A percentile compares a stretch with the other conserved stretches of the same genome.
phyloP scores from a whole-genome alignment of 495 filamentous ascomycete species.

The Hyaloscypha finlandica region DNA sequence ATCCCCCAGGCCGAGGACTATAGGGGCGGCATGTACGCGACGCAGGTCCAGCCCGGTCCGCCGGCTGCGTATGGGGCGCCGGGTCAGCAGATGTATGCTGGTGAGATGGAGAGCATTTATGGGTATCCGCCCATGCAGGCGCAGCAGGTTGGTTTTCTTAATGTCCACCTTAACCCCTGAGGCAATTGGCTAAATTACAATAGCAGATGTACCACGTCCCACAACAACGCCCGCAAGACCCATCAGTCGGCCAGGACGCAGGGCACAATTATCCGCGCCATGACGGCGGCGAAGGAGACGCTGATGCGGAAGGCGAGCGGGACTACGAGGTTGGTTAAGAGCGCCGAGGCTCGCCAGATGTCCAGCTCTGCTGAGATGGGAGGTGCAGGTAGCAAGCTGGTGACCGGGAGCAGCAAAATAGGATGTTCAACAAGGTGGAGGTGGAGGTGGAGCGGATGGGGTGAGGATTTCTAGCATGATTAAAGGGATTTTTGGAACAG shows the following conservation, averaged over 20 bases:
- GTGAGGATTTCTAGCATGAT: no score
- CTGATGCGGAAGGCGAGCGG: conserved; percentile 60
- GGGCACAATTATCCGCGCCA: conserved; percentile 42
- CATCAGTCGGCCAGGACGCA: conserved; percentile 41
- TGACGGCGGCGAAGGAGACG: conserved; percentile 53
- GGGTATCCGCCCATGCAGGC: conserved; percentile 76
- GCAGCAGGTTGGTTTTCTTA: conserved; percentile 69
- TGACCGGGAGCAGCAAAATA: neutral
- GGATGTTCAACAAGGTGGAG: no score
- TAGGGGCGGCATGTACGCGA: conserved; percentile 76
- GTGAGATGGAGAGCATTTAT: conserved; percentile 82
- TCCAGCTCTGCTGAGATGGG: no score
- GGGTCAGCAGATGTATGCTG: conserved; percentile 71
- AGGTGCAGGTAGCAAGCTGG: neutral
- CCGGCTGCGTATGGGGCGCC: conserved; percentile 71
- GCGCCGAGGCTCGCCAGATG: neutral
- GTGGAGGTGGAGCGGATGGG: no score
- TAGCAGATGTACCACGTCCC: conserved; percentile 59
- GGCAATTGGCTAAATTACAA: conserved; percentile 9
- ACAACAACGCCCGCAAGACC: conserved; percentile 48
- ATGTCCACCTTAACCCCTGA: conserved; percentile 7
- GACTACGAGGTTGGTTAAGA: conserved; percentile 54
- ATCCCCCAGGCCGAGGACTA: conserved; percentile 76
- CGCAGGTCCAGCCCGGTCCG: conserved; percentile 71
- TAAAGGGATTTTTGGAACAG: no score